phyloP scores from a whole-genome alignment of 2,329 filamentous ascomycete genomes.

The Ophiostoma pallidulum region DNA sequence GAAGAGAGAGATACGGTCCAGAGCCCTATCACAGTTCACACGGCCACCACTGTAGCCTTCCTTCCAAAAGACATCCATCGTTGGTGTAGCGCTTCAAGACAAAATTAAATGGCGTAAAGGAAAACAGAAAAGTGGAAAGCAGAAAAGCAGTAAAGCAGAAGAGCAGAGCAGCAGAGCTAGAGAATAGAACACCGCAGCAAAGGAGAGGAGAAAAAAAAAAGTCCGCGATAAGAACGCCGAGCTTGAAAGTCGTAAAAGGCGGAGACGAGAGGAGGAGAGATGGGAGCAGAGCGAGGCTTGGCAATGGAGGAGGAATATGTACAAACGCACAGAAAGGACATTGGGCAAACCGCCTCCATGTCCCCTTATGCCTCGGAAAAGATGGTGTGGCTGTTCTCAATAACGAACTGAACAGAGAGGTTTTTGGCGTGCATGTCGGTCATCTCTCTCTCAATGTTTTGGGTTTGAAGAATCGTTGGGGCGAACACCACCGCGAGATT shows the following conservation, averaged over 20 bases:
- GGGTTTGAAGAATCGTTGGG: conserved; percentile 90
- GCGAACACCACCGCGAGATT: conserved; percentile 97
- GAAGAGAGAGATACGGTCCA: neutral
- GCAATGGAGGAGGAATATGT: conserved; percentile 1
- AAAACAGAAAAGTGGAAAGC: neutral
- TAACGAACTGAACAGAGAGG: conserved; percentile 79
- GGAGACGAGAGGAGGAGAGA: neutral
- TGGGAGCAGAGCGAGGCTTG: neutral
- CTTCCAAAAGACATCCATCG: neutral
- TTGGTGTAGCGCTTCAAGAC: neutral
- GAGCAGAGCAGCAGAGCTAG: neutral
- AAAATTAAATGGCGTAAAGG: neutral
- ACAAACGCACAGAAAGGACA: conserved; percentile 1
- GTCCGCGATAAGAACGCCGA: neutral
- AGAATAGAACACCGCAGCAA: too few relatives aligned
- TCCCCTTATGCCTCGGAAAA: conserved; percentile 45
- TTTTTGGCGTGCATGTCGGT: conserved; percentile 94
- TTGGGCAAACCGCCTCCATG: neutral
- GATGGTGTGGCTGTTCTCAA: conserved; percentile 78
- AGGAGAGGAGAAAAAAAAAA: neutral
- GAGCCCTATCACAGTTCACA: neutral
- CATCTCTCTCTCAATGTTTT: conserved; percentile 86
- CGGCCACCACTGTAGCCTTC: neutral
- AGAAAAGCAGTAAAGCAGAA: neutral
- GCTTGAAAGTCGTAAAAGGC: neutral